Conservation (phyloP, 768 basidiomycete genomes). For the Phallus indusiatus region DNA sequence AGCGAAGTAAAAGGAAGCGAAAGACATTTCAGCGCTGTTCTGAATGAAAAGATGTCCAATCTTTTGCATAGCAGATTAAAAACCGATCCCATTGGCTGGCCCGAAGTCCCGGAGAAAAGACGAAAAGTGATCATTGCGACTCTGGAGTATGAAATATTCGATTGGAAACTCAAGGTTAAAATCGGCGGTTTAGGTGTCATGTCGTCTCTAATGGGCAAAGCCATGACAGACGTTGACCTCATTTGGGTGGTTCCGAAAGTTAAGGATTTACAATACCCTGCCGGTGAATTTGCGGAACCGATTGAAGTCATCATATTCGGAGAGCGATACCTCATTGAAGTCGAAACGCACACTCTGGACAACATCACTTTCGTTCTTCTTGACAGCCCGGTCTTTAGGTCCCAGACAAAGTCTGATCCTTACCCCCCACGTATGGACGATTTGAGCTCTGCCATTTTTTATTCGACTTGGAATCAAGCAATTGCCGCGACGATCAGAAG, state of each 20-base stretch:
- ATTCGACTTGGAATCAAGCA: slow-evolving; percentile 97
- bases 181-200: slow-evolving; percentile 97
- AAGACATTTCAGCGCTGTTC: slow-evolving; percentile 46
- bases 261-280: slow-evolving; percentile 87
- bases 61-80: slow-evolving; percentile 40
- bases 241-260: slow-evolving; percentile 94
- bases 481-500: slow-evolving; percentile 88
- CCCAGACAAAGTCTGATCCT: slow-evolving; percentile 91
- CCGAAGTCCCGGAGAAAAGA: slow-evolving; percentile 84
- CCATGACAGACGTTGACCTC: slow-evolving; percentile 93
- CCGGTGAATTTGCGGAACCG: slow-evolving; percentile 84
- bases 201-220: slow-evolving; percentile 96
- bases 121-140: slow-evolving; percentile 88
- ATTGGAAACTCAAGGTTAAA: slow-evolving; percentile 97
- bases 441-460: slow-evolving; percentile 92
- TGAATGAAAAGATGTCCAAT: slow-evolving; percentile 66
- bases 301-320: slow-evolving; percentile 96
- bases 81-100: slow-evolving; percentile 89
- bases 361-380: slow-evolving; percentile 94
- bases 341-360: slow-evolving; percentile 86
- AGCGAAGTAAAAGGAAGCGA: slow-evolving; percentile 64
- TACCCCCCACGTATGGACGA: slow-evolving; percentile 98
- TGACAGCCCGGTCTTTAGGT: slow-evolving; percentile 93
- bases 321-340: slow-evolving; percentile 91
- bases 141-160: slow-evolving; percentile 92